Conservation (phyloP, 768 basidiomycete species). For the Psilocybe sp. region DNA sequence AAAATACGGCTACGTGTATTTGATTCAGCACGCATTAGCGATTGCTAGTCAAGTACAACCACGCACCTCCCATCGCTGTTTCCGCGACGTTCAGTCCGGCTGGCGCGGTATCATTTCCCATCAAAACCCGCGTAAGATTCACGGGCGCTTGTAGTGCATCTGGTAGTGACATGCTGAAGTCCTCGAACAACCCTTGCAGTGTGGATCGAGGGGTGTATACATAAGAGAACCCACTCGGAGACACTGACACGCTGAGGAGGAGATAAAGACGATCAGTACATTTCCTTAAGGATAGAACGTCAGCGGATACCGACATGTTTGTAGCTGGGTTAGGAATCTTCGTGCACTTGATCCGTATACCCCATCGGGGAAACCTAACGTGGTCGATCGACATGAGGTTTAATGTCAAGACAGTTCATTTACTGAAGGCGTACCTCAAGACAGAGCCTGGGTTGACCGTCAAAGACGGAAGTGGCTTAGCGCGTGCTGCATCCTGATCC, state of each 20-base stretch:
- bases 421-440: conserved; percentile 19
- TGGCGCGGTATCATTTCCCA: conserved; percentile 1
- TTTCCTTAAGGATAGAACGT: not conserved
- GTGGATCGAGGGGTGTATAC: conserved; percentile 33
- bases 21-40: not conserved
- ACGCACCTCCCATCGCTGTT: conserved; percentile 12
- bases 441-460: conserved; percentile 24
- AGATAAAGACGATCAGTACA: not conserved
- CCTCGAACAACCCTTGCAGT: conserved; percentile 27
- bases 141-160: conserved; percentile 17
- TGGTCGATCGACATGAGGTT: not conserved
- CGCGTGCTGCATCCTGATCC: not conserved
- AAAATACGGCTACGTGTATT: conserved; percentile 24
- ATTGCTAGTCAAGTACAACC: not conserved
- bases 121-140: conserved; percentile 6
- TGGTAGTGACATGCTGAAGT: conserved; percentile 30
- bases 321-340: conserved; percentile 25
- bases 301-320: conserved; percentile 29
- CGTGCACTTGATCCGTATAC: conserved; percentile 33
- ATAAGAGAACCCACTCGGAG: conserved; percentile 19
- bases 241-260: conserved; percentile 5
- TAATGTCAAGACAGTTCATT: not conserved
- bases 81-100: not conserved
- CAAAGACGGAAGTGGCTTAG: conserved; percentile 1
- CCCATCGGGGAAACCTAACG: conserved; percentile 37